A percentile compares a stretch with the other conserved stretches of the same genome.
Evolutionary conservation across 768 basidiomycete genomes (phyloP).

Genomic region (Termitomyces sp.): DNA sequence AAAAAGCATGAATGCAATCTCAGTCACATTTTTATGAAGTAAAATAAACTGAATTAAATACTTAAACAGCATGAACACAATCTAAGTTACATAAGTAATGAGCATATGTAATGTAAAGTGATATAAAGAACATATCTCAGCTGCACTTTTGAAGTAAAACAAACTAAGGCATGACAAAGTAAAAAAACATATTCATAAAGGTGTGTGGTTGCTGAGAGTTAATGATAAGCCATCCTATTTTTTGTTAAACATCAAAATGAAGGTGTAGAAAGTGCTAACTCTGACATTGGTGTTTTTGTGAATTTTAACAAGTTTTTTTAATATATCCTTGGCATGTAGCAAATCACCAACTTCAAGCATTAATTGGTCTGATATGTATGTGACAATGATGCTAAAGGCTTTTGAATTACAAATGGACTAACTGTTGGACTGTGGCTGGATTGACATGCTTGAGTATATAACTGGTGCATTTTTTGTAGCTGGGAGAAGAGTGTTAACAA

Average conservation of each 20-base stretch:
- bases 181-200: too few relatives aligned
- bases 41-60: background rate
- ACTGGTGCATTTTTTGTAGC: background rate
- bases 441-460: background rate
- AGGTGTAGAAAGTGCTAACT: background rate
- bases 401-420: background rate
- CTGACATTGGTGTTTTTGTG: background rate
- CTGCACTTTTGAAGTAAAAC: background rate
- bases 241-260: background rate
- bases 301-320: background rate
- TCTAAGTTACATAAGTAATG: background rate
- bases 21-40: background rate
- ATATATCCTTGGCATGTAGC: background rate
- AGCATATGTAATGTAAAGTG: background rate
- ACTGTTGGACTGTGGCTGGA: background rate
- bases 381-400: background rate
- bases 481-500: background rate
- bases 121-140: background rate
- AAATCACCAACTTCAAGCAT: background rate
- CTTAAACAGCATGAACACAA: background rate
- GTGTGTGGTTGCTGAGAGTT: background rate
- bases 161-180: background rate
- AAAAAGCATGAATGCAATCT: background rate
- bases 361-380: background rate
- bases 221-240: background rate